Conservation (phyloP, 768 basidiomycete species). For the Collybia mongolica region DNA sequence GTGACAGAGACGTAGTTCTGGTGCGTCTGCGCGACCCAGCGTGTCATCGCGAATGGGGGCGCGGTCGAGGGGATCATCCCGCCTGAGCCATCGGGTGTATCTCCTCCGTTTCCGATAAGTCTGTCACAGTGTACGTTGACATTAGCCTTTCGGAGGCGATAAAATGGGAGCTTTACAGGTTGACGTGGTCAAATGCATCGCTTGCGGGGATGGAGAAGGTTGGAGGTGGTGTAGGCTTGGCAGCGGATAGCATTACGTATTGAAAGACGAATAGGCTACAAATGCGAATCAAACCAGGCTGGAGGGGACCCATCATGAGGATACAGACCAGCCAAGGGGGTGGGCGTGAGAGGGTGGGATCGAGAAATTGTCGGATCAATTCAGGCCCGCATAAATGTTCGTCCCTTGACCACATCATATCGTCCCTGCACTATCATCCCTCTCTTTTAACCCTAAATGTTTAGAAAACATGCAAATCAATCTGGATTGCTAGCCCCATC, state of each 20-base stretch:
- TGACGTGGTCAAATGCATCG: constrained; percentile 27
- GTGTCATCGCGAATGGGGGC: constrained; percentile 83
- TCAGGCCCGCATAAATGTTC: too few species aligned
- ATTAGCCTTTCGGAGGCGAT: too few species aligned
- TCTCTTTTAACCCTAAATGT: too few species aligned
- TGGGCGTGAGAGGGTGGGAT: too few species aligned
- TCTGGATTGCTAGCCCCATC: too few species aligned
- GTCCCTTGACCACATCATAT: too few species aligned
- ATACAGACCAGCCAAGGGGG: too few species aligned
- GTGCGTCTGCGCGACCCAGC: constrained; percentile 82
- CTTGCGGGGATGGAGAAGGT: constrained; percentile 16
- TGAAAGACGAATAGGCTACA: background rate
- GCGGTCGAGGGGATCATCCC: constrained; percentile 78
- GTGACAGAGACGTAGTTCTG: constrained; percentile 73
- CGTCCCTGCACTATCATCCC: too few species aligned
- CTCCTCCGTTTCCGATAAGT: constrained; percentile 73
- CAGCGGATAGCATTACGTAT: background rate
- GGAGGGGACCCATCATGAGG: too few species aligned
- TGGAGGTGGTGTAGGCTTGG: constrained; percentile 1
- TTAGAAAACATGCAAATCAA: too few species aligned
- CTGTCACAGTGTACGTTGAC: constrained; percentile 13
- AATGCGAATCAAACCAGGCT: too few species aligned
- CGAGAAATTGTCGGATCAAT: too few species aligned
- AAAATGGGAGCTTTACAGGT: constrained; percentile 19
- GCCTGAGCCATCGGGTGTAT: constrained; percentile 67